These are phyloP conservation scores for Jackrogersella minutella DNA, from an alignment of 495 filamentous ascomycete genomes.

Conservation along the genomic window DNA sequence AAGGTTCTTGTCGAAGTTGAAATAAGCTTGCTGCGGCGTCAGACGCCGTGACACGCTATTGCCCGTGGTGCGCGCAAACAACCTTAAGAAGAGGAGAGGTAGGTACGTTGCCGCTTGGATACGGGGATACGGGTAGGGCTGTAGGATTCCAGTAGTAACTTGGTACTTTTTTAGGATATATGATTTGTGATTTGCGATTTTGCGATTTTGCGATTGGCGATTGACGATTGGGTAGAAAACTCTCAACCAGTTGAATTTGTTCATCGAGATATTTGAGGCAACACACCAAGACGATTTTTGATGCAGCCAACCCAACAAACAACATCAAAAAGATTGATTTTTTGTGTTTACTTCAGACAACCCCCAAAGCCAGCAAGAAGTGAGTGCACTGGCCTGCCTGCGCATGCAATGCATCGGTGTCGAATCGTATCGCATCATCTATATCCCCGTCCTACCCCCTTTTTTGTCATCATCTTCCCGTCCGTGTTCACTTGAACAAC, in stretches of 20 bases:
- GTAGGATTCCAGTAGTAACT: slow-evolving; percentile 31
- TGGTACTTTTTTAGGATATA: slow-evolving; percentile 23
- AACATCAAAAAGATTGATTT: slow-evolving; percentile 27
- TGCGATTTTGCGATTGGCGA: slow-evolving; percentile 44
- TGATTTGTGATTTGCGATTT: slow-evolving; percentile 39
- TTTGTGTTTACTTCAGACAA: slow-evolving; percentile 10
- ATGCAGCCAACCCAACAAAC: slow-evolving; percentile 37
- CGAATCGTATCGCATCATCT: slow-evolving; percentile 22
- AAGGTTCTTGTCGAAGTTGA: slow-evolving; percentile 25
- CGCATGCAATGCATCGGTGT: slow-evolving; percentile 20
- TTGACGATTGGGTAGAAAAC: slow-evolving; percentile 35
- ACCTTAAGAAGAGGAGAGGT: slow-evolving; percentile 13
- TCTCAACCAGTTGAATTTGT: slow-evolving; percentile 42
- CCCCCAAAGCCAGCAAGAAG: slow-evolving; percentile 5
- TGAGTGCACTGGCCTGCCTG: slow-evolving; percentile 24
- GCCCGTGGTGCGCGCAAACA: slow-evolving; percentile 26
- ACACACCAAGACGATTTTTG: slow-evolving; percentile 35
- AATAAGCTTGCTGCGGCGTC: slow-evolving; percentile 37
- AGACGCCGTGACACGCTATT: slow-evolving; percentile 42
- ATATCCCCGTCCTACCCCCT: slow-evolving; percentile 17
- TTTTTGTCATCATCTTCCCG: slow-evolving; percentile 11
- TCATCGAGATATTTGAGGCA: slow-evolving; percentile 39
- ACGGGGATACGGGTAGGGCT: slow-evolving; percentile 20
- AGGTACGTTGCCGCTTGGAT: slow-evolving; percentile 24
- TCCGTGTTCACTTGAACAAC: slow-evolving; percentile 16